A percentile compares a stretch with the other conserved stretches of the same genome.
Conservation (phyloP, 805 yeast species). For the Zygotorulaspora sp. region DNA sequence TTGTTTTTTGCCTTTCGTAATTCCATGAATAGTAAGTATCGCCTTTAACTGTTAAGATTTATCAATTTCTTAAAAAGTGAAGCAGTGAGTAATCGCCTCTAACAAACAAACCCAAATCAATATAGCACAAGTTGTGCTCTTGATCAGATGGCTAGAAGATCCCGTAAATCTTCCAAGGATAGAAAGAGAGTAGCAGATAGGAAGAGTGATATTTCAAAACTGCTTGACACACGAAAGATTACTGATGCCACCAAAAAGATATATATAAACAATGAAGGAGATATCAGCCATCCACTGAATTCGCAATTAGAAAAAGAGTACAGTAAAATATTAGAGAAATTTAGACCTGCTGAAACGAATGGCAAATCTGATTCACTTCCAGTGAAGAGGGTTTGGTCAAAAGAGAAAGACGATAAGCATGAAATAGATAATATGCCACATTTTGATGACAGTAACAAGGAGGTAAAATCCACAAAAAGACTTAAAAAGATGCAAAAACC, state of each 20-base stretch:
- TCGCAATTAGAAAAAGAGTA: conserved; percentile 19
- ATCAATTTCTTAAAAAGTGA: too few relatives aligned
- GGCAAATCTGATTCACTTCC: conserved; percentile 11
- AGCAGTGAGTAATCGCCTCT: too few relatives aligned
- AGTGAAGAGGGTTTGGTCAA: conserved; percentile 9
- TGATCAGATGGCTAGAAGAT: conserved; percentile 14
- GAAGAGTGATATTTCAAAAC: conserved; percentile 8
- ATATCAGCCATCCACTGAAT: conserved; percentile 23
- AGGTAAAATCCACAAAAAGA: conserved; percentile 42
- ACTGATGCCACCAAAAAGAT: conserved; percentile 7
- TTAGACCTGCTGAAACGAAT: conserved; percentile 19
- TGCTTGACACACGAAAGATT: conserved; percentile 10
- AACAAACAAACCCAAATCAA: too few relatives aligned
- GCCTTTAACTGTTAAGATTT: too few relatives aligned
- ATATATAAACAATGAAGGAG: conserved; percentile 7
- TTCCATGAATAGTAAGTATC: too few relatives aligned
- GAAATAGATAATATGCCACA: neutral
- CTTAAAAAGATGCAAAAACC: conserved; percentile 50
- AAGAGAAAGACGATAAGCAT: conserved; percentile 3
- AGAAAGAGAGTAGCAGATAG: conserved; percentile 2
- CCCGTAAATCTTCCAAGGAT: conserved; percentile 7
- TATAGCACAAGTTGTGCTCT: too few relatives aligned
- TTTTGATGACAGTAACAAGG: conserved; percentile 18
- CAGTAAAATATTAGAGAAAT: conserved; percentile 8
- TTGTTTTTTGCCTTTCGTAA: too few relatives aligned